Percentiles rank a stretch among this genome's conserved stretches.
These are phyloP conservation scores for Camelina neglecta DNA, from an alignment of 345 rosid species.

Conservation along the genomic window DNA sequence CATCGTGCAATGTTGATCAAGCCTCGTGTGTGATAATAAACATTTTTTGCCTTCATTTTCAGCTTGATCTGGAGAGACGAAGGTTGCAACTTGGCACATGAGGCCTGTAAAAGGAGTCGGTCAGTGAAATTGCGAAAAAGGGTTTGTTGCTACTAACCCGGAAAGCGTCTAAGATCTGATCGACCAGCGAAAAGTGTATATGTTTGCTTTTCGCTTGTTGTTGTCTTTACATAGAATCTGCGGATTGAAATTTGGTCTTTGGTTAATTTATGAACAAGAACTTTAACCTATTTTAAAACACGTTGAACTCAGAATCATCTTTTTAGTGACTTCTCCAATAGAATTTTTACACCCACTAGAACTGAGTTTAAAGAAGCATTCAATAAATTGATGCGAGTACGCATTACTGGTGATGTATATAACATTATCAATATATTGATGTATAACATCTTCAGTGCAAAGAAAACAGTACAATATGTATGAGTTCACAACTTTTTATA, in stretches of 20 bases:
- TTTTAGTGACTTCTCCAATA: background rate
- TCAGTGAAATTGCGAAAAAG: slow-evolving; percentile 32
- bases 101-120: slow-evolving; percentile 25
- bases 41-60: background rate
- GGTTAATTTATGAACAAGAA: slow-evolving; percentile 23
- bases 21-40: slow-evolving; percentile 22
- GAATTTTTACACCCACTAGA: background rate
- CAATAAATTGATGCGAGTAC: background rate
- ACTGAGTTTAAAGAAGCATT: too few species aligned
- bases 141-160: slow-evolving; percentile 32
- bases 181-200: slow-evolving; percentile 21
- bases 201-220: slow-evolving; percentile 39
- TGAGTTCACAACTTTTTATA: too few species aligned
- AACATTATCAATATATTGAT: background rate
- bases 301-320: background rate
- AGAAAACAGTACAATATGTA: too few species aligned
- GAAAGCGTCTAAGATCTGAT: slow-evolving; percentile 33
- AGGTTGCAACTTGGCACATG: slow-evolving; percentile 47
- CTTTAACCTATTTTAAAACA: slow-evolving; percentile 32
- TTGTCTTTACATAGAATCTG: slow-evolving; percentile 41
- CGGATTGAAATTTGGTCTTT: slow-evolving; percentile 24
- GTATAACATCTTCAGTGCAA: background rate
- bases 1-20: slow-evolving; percentile 6
- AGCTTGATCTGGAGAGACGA: slow-evolving; percentile 47
- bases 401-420: background rate